Evolutionary conservation across 2,329 filamentous ascomycete species (phyloP).

Genomic region (Scytalidium sp.): DNA sequence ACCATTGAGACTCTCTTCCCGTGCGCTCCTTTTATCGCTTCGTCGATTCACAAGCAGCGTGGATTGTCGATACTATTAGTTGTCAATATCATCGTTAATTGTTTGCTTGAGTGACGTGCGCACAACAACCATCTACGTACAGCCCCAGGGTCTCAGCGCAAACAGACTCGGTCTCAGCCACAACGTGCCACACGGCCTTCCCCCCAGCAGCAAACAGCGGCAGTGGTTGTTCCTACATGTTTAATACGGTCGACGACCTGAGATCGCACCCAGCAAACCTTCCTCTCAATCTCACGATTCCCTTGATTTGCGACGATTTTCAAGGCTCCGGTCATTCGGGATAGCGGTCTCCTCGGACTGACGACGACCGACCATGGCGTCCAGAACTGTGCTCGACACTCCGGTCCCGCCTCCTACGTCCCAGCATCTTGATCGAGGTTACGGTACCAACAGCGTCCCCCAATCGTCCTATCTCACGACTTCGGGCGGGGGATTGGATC

Average conservation of each 20-base stretch:
- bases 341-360: not conserved
- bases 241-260: too few relatives aligned
- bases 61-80: slow-evolving; percentile 13
- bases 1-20: too few relatives aligned
- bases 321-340: too few relatives aligned
- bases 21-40: too few relatives aligned
- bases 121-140: too few relatives aligned
- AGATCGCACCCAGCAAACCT: not conserved
- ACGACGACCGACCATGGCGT: not conserved
- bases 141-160: not conserved
- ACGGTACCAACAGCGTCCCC: slow-evolving; percentile 19
- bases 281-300: not conserved
- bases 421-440: slow-evolving; percentile 23
- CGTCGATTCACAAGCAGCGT: too few relatives aligned
- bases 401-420: slow-evolving; percentile 23
- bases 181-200: not conserved
- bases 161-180: not conserved
- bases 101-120: too few relatives aligned
- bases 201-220: not conserved
- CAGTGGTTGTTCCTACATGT: too few relatives aligned
- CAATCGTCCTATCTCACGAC: slow-evolving; percentile 12
- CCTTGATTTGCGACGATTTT: too few relatives aligned
- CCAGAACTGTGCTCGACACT: slow-evolving; percentile 3
- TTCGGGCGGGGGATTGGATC: slow-evolving; percentile 17
- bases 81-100: too few relatives aligned